Evolutionary conservation across 1,284 basidiomycete genomes (phyloP), one percentile per base, ranked within the genome.

Genomic region (Sphaerobolus stellatus): DNA sequence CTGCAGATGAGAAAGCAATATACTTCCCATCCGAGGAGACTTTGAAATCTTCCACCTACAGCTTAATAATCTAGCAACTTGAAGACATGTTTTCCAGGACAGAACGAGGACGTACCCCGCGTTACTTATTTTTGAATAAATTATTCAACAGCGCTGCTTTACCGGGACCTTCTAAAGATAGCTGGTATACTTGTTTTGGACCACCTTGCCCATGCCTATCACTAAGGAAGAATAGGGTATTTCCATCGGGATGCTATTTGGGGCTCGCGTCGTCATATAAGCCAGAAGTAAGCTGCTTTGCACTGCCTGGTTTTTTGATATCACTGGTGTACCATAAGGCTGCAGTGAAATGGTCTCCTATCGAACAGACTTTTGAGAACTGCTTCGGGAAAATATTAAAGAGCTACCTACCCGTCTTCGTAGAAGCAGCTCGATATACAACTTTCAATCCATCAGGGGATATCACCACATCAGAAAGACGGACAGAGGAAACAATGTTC

Each of bases 131-230:
- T 25, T 48, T 47, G 22, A 53, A 53, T 31, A 14, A 13, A 14
- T n/a, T n/a, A 28, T 25, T 34, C 9, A 53, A 16, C n/a, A 53
- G 30, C 25, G 24, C 38, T 27, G 52, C 41, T 30, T 52, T 43
- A 27, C 51, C 51, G 7, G 43, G 51, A 25, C 43, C 30, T 22
- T 30, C 27, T 20, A 53, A 22, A 9, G 29, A 25, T 5, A 44
- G 44, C 45, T 33, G 46, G n/a, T 61, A 62, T 20, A 62, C 25
- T 29, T 60, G 59, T 14, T 22, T 30, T n/a, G 57, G 49, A 13
- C 59, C 60, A n/a, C 57, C 60, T n/a, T 53, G 36, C 45, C 60
- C 59, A 34, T 58, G 54, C 36, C 61, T 52, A 30, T 60, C 58
- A 33, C 59, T 60, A 28, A 62, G 50, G 38, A 62, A 60, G 38